Evolutionary conservation across 768 basidiomycete species (phyloP), one percentile per base, ranked within the genome.

Genomic region (Tricholoma flavovirens): DNA sequence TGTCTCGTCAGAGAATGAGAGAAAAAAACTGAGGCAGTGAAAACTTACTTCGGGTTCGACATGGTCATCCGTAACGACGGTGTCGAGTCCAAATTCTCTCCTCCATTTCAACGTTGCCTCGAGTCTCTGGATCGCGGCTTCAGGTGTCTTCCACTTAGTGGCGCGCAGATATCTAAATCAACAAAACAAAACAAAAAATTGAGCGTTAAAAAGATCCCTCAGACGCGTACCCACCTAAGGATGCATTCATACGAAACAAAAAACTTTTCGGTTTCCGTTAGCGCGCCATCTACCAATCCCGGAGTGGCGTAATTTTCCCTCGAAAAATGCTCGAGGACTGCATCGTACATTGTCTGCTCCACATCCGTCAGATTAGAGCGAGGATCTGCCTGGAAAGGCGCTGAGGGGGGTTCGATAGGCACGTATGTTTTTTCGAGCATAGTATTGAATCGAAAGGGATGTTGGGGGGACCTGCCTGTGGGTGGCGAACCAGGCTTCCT

Each of bases 241-340:
- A 92, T 67, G 68, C 88, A 90, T 60, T 92, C 90, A 63, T 79
- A 78, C 2, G 87, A 86, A 70, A 93, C 73, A 88, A 89, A 93
- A 67, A 88, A 88, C 69, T 82, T 82, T 66, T 93, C 91, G 32
- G 74, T 78, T 30, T 88, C 88, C 45, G 58, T 74, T 51, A 91
- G 71, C 56, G 72, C 67, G 7, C 77, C 73, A 2, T 77, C 73
- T 40, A 75, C 69, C 8, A 72, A 64, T n/a, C 69, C 75, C 2
- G 86, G 81, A 29, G 88, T 65, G 5, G 61, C 68, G 65, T 87
- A 88, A 2, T 74, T 73, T 0, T 74, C 63, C n/a, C 69, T 64
- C 15, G 77, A 63, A 61, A 90, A 88, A 66, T 88, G 80, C n/a
- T 68, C 70, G 42, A 87, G 71, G 12, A 90, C 82, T 49, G 72